Conservation (phyloP, 768 basidiomycete genomes). For the Mycena epipterygia region DNA sequence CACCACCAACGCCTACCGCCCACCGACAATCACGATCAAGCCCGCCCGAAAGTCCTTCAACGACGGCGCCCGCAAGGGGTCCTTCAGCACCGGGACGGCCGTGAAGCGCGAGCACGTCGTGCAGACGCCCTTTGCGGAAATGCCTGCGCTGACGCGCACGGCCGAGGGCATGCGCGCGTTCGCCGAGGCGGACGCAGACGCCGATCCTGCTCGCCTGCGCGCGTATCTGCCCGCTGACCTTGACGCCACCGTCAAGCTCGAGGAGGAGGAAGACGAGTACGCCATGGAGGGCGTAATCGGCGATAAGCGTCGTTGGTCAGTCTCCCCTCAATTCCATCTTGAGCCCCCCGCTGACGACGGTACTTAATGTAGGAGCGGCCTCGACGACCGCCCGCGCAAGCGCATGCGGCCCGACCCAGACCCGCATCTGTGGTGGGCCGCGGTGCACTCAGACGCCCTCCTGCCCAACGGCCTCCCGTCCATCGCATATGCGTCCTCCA, state of each 20-base stretch:
- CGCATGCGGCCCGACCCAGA: slow-evolving; percentile 67
- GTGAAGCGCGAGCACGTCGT: slow-evolving; percentile 45
- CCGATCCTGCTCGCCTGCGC: slow-evolving; percentile 46
- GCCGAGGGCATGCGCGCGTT: slow-evolving; percentile 82
- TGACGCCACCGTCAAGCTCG: slow-evolving; percentile 23
- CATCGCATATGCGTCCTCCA: slow-evolving; percentile 53
- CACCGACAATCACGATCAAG: slow-evolving; percentile 45
- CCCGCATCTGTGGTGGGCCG: slow-evolving; percentile 81
- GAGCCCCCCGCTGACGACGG: no score
- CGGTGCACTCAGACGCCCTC: slow-evolving; percentile 71
- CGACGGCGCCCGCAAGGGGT: slow-evolving; percentile 1
- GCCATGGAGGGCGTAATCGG: slow-evolving; percentile 57
- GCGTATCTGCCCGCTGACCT: slow-evolving; percentile 27
- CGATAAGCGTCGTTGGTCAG: slow-evolving; percentile 70
- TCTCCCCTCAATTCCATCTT: not conserved
- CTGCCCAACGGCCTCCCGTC: slow-evolving; percentile 75
- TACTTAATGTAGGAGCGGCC: slow-evolving; percentile 47
- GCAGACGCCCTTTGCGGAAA: slow-evolving; percentile 69
- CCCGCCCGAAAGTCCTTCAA: slow-evolving; percentile 38
- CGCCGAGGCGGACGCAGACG: slow-evolving; percentile 66
- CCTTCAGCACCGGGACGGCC: slow-evolving; percentile 16
- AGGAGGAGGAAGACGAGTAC: slow-evolving; percentile 54
- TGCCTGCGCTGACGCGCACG: slow-evolving; percentile 78
- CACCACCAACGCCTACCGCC: slow-evolving; percentile 46
- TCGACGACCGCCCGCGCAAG: slow-evolving; percentile 69